Evolutionary conservation across 2,329 filamentous ascomycete genomes (phyloP), one percentile per base, ranked within the genome.

Genomic region (Cercospora canescens): DNA sequence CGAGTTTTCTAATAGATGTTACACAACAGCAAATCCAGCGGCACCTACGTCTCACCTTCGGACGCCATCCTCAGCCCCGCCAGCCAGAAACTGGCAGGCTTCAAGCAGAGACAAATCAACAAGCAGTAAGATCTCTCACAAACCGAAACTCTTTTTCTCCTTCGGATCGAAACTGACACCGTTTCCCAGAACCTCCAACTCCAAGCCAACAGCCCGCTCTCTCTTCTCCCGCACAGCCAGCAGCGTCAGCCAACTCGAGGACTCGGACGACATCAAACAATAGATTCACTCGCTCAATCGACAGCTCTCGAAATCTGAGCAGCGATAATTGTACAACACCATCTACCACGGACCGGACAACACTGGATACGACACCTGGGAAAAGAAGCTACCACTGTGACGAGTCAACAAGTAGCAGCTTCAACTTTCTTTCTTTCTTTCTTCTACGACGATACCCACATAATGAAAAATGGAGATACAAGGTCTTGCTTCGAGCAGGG

Each of bases 1-100:
- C 18, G 9, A 12, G 16, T n/a, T 24, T 55, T 59, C 28, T 57
- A 9, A 56, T 18, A 4, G 4, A 32, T 12, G 28, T 41, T 30
- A 14, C 41, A 56, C 63, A 56, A 65, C 63, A 72, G 65, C 52
- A 69, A 67, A 52, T 57, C 60, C 45, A 69, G 65, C 54, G 81
- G 84, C 73, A 82, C 85, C 71, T 94, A 94, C 80, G 84, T 94
- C 77, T 94, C 91, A 18, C 92, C 92, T 2, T 94, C 91, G n/a
- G 92, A 96, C 79, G 89, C 88, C 80, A 94, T 96, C 83, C 91
- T 93, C 89, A 93, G 90, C 73, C 92, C 92, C 37, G 93, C 91
- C 79, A 91, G 89, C 18, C 89, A 91, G 79, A 95, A 95, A 85
- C 86, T 95, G 74, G 90, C 86, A 69, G 89, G 90, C 45, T 88